Evolutionary conservation across 2,329 filamentous ascomycete genomes (phyloP), one percentile per base, ranked within the genome.

Genomic region (Talaromyces sp.): DNA sequence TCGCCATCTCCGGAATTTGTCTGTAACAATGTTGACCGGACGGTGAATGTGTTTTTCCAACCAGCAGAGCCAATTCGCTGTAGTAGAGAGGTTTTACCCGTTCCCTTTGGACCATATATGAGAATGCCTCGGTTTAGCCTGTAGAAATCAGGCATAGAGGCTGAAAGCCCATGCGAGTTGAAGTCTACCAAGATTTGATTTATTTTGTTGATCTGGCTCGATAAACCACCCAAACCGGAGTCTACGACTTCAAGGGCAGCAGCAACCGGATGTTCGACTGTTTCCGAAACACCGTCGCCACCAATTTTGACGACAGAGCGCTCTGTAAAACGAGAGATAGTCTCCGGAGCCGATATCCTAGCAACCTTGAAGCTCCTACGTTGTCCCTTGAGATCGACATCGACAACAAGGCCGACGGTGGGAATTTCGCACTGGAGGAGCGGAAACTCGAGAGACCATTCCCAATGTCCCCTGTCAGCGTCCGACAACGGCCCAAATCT

Each of bases 61-160:
- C 82, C 83, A 0, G 86, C 85, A 7, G 80, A 82, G 9, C 87
- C 84, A 22, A 97, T 80, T 33, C 85, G 84, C 17, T 88, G 74
- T 1, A 97, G 78, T 0, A 97, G 79, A 65, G 89, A 82, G 0
- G 86, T 89, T 77, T 97, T 97, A 27, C 93, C 93, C 0, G 91
- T 96, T 11, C 93, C 93, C 64, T 86, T 85, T 19, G 90, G 88
- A 15, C 93, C 93, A 71, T 96, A 88, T 4, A 97, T 80, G 27
- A 95, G 81, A 39, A 95, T 82, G 0, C 86, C 86, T 58, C 84
- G 83, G 77, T 66, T 75, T 68, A 70, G 72, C 68, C 68, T 72
- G 66, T 73, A 77, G 60, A 73, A 82, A 51, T 65, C 69, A 60
- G 70, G 79, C 78, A 77, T 75, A n/a, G 63, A 65, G 42, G 72